These are phyloP conservation scores for Entonaema liquescens DNA, from an alignment of 495 filamentous ascomycete genomes.

Conservation along the genomic window DNA sequence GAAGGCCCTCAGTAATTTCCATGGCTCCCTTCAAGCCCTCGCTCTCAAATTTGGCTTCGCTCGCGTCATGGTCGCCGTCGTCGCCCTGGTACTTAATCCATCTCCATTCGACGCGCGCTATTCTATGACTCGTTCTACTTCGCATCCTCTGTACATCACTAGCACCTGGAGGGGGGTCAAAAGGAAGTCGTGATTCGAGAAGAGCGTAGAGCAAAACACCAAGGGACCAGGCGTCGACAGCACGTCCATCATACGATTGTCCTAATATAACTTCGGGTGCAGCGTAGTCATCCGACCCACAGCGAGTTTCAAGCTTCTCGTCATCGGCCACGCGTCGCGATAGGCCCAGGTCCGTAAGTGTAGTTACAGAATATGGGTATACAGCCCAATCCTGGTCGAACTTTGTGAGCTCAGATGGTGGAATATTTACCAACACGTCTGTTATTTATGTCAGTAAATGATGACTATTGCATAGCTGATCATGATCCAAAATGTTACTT, in stretches of 20 bases:
- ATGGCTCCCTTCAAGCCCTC: constrained; percentile 75
- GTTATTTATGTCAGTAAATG: constrained; percentile 34
- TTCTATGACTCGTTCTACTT: constrained; percentile 85
- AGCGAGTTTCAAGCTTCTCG: constrained; percentile 86
- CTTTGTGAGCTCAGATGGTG: constrained; percentile 59
- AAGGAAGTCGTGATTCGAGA: constrained; percentile 89
- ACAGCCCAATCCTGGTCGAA: constrained; percentile 66
- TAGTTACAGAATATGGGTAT: constrained; percentile 82
- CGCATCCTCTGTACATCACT: constrained; percentile 75
- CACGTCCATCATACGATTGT: constrained; percentile 91
- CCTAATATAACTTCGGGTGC: constrained; percentile 96
- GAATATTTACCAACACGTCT: constrained; percentile 92
- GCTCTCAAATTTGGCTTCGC: constrained; percentile 61
- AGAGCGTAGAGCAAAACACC: constrained; percentile 94
- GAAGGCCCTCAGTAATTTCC: constrained; percentile 78
- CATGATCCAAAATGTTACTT: constrained; percentile 48
- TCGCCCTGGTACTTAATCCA: constrained; percentile 85
- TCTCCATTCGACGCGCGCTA: constrained; percentile 91
- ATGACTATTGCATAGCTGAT: background rate
- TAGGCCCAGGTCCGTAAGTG: constrained; percentile 92
- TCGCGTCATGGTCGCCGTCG: constrained; percentile 67
- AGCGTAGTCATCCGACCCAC: constrained; percentile 96
- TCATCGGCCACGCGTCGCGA: constrained; percentile 79
- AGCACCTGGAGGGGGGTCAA: constrained; percentile 82
- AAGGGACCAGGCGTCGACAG: constrained; percentile 93